These are phyloP conservation scores for Mortierella sp. DNA, from an alignment of 371 early-diverging fungal species.

Conservation along the genomic window DNA sequence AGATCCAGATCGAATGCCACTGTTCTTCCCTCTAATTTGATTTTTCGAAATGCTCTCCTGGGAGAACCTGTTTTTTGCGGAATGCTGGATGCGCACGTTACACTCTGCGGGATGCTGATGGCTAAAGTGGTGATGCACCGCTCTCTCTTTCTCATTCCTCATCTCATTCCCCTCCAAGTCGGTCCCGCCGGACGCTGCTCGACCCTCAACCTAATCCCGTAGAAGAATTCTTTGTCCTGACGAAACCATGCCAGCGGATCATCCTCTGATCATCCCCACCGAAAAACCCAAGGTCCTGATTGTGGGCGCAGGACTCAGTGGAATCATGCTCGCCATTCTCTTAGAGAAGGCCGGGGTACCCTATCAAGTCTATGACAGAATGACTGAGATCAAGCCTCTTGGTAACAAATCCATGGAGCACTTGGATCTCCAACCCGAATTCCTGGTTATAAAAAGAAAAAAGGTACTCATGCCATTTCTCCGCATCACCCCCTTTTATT, in stretches of 20 bases:
- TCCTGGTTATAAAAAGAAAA: too few species aligned
- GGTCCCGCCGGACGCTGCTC: too few species aligned
- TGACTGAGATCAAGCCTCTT: conserved; percentile 8
- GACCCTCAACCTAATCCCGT: too few species aligned
- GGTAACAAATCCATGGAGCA: conserved; percentile 1
- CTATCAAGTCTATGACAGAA: conserved; percentile 11
- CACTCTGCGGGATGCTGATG: too few species aligned
- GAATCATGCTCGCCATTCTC: conserved; percentile 15
- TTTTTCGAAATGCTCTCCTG: background rate
- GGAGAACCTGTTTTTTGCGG: background rate
- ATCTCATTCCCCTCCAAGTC: background rate
- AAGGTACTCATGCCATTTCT: too few species aligned
- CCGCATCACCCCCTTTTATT: too few species aligned
- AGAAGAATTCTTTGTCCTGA: too few species aligned
- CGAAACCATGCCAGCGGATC: background rate
- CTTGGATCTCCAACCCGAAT: too few species aligned
- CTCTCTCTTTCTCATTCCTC: background rate
- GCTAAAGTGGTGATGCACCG: too few species aligned
- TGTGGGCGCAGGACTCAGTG: conserved; percentile 19
- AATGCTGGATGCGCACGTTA: too few species aligned
- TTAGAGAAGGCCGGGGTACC: conserved; percentile 16
- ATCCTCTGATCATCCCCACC: conserved; percentile 3
- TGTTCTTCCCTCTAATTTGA: background rate
- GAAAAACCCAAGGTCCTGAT: conserved; percentile 12
- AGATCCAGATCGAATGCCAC: too few species aligned